Evolutionary conservation across 2,329 filamentous ascomycete species (phyloP), one percentile per base, ranked within the genome.

Genomic region (Berkeleyomyces rouxiae): DNA sequence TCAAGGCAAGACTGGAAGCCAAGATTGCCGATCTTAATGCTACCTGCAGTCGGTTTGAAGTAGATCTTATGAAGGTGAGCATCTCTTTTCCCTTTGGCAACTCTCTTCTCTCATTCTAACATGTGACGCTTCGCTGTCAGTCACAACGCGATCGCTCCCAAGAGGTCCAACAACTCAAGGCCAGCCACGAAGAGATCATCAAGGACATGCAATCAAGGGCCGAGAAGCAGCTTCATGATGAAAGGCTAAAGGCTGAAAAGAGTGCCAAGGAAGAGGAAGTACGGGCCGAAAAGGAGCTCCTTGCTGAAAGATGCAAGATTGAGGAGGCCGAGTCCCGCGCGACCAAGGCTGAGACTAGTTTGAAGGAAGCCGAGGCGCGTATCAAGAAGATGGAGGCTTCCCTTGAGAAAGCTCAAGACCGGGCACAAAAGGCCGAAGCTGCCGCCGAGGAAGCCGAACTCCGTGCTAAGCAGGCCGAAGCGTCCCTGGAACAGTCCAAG

Each of bases 1-100:
- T 74, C 2, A 75, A 75, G 61, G 74, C 76, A 37, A 73, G 79
- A 49, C 71, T 73, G 36, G 84, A 87, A 51, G 82, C 80, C 0
- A 83, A 88, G 67, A 76, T 80, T 60, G 78, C 81, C n/a, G 83
- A 85, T 66, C 71, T 88, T 10, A 79, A 80, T 68, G 79, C 78
- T 33, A 83, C 77, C 1, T 78, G 86, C 37, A 81, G 79, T 62
- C 77, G 79, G 53, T 73, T 90, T 13, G 81, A 87, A 70, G 79
- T 82, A 42, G 81, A 84, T 67, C 67, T 85, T 10, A 77, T 82
- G 71, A 85, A 83, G 76, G 81, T 80, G 70, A 62, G 69, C 66
- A 46, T 23, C 16, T 7, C 23, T 9, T 6, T 4, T n/a, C 3
- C 7, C 13, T 59, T 6, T 42, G 33, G 23, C 11, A 10, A 49